Evolutionary conservation across 2,329 filamentous ascomycete species (phyloP).

Genomic region (Alternaria gansuensis): DNA sequence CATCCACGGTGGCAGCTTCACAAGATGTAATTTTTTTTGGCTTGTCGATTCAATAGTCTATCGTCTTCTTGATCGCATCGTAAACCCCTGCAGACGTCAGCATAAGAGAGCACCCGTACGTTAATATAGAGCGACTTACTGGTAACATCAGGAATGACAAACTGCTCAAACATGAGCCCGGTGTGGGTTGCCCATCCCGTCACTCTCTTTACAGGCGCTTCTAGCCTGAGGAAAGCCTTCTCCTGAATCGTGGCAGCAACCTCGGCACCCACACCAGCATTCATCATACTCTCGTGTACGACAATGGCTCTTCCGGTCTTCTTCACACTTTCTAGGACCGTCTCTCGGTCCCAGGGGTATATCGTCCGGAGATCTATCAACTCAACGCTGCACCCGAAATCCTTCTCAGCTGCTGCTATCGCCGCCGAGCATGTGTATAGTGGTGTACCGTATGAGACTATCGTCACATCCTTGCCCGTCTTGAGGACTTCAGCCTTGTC

Average conservation of each 20-base stretch:
- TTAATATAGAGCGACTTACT: constrained; percentile 66
- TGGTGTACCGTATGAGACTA: constrained; percentile 89
- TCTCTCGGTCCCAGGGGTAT: constrained; percentile 89
- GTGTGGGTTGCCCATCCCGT: constrained; percentile 91
- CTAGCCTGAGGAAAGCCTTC: constrained; percentile 81
- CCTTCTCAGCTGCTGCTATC: constrained; percentile 77
- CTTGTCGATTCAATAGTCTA: constrained; percentile 53
- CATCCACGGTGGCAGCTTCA: not conserved
- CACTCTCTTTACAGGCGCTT: constrained; percentile 84
- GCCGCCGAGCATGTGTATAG: constrained; percentile 84
- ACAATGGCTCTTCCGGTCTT: constrained; percentile 89
- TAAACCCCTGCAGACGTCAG: constrained; percentile 53
- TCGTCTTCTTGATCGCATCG: constrained; percentile 58
- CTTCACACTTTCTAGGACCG: constrained; percentile 80
- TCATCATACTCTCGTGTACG: constrained; percentile 92
- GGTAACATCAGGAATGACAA: constrained; percentile 81
- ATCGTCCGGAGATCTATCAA: constrained; percentile 87
- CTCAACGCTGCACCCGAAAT: constrained; percentile 79
- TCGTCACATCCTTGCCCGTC: constrained; percentile 79
- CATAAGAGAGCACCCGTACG: constrained; percentile 29
- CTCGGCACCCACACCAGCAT: constrained; percentile 87
- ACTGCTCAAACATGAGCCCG: constrained; percentile 76
- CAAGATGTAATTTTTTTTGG: not conserved
- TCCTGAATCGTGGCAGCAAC: constrained; percentile 90
- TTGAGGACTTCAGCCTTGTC: constrained; percentile 87